Evolutionary conservation across 768 basidiomycete genomes (phyloP).

Genomic region (Rubroboletus pulcherrimus): DNA sequence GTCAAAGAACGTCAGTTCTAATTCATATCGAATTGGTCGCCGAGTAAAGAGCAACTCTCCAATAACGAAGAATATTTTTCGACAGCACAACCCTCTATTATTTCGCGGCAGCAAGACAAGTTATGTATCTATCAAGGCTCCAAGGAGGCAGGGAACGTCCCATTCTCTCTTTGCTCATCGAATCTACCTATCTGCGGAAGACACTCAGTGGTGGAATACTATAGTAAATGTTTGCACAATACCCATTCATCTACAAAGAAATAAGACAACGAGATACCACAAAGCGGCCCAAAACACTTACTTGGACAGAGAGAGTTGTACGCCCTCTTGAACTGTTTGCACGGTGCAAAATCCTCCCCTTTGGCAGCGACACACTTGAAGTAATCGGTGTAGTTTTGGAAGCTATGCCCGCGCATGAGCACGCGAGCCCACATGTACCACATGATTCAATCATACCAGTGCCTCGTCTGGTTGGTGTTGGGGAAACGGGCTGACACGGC

Average conservation of each 20-base stretch:
- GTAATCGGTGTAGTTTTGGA: slow-evolving; percentile 98
- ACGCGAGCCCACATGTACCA: neutral
- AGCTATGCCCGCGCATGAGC: slow-evolving; percentile 41
- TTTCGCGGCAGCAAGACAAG: neutral
- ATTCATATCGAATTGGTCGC: neutral
- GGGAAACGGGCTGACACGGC: slow-evolving; percentile 72
- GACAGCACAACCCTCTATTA: slow-evolving; percentile 7
- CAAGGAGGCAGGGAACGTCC: slow-evolving; percentile 88
- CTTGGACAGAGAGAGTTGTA: slow-evolving; percentile 98
- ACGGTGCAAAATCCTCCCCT: slow-evolving; percentile 97
- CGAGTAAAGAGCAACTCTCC: neutral
- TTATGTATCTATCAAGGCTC: slow-evolving; percentile 52
- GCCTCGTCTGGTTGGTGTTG: slow-evolving; percentile 91
- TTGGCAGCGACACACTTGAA: slow-evolving; percentile 97
- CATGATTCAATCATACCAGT: slow-evolving; percentile 66
- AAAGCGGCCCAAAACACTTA: slow-evolving; percentile 41
- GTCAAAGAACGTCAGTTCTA: neutral
- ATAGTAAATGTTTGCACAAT: slow-evolving; percentile 16
- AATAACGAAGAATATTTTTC: neutral
- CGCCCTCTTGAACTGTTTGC: slow-evolving; percentile 96
- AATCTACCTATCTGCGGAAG: slow-evolving; percentile 69
- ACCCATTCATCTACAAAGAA: slow-evolving; percentile 84
- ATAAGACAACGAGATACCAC: slow-evolving; percentile 9
- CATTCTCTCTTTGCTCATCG: slow-evolving; percentile 93
- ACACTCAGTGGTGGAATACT: neutral